Evolutionary conservation across 495 filamentous ascomycete species (phyloP).

Genomic region (Aspergillus haitiensis): DNA sequence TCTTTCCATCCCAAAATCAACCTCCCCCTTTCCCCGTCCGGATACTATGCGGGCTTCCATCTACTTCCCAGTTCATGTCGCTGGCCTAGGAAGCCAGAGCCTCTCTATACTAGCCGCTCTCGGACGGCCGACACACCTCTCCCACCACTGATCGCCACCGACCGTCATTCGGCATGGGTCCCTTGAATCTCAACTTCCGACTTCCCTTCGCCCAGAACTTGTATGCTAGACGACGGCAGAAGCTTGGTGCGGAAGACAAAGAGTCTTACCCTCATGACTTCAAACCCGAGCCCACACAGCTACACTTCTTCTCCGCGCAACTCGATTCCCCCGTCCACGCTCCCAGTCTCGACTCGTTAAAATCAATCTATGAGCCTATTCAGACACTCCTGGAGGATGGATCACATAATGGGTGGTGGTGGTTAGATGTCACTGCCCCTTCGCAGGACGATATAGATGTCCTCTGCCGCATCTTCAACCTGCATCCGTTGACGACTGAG

Average conservation of each 20-base stretch:
- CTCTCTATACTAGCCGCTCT: conserved; percentile 16
- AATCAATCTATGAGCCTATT: conserved; percentile 74
- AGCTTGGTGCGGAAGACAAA: conserved; percentile 2
- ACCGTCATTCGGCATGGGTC: conserved; percentile 12
- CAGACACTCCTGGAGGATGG: conserved; percentile 73
- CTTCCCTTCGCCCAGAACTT: conserved; percentile 1
- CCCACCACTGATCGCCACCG: not conserved
- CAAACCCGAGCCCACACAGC: conserved; percentile 51
- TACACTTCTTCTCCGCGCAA: conserved; percentile 85
- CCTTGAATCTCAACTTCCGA: conserved; percentile 9
- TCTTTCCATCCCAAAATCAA: not conserved
- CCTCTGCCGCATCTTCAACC: conserved; percentile 77
- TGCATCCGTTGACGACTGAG: conserved; percentile 87
- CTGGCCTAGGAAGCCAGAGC: conserved; percentile 10
- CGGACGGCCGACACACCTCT: conserved; percentile 2
- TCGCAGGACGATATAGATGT: conserved; percentile 78
- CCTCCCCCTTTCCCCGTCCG: not conserved
- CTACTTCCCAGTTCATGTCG: conserved; percentile 7
- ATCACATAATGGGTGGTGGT: conserved; percentile 70
- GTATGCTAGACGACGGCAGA: not conserved
- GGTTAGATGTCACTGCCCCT: conserved; percentile 84
- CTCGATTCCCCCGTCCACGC: conserved; percentile 80
- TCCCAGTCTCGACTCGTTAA: conserved; percentile 68
- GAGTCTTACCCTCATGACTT: not conserved
- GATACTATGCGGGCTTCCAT: conserved; percentile 18